phyloP scores from a whole-genome alignment of 2,329 filamentous ascomycete genomes.

The Cryphonectria parasitica region DNA sequence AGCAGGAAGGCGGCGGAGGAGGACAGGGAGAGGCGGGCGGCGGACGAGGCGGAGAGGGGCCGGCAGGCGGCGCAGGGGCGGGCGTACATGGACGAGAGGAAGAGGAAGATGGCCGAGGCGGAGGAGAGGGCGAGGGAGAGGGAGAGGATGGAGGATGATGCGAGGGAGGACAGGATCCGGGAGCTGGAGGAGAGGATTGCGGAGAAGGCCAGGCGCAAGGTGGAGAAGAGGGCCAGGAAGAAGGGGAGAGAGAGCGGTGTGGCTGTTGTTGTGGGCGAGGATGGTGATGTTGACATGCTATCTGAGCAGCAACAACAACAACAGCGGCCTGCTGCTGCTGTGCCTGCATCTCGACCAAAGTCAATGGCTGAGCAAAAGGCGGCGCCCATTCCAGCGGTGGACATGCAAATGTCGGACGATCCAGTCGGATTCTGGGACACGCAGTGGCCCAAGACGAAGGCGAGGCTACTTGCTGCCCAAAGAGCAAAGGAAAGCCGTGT shows the following conservation, averaged over 20 bases:
- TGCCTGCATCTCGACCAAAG: slow-evolving; percentile 6
- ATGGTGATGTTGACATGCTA: slow-evolving; percentile 8
- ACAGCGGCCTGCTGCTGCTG: slow-evolving; percentile 1
- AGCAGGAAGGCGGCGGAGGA: slow-evolving; percentile 60
- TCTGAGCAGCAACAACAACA: background rate
- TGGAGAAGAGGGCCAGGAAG: slow-evolving; percentile 48
- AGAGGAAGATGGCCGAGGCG: slow-evolving; percentile 46
- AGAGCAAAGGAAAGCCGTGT: slow-evolving; percentile 57
- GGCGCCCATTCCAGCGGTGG: slow-evolving; percentile 24
- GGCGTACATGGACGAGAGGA: slow-evolving; percentile 44
- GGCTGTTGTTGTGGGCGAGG: background rate
- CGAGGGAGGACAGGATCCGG: slow-evolving; percentile 44
- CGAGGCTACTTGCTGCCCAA: slow-evolving; percentile 60
- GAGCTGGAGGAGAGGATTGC: slow-evolving; percentile 49
- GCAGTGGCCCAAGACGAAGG: slow-evolving; percentile 48
- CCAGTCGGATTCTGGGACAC: slow-evolving; percentile 27
- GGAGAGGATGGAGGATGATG: slow-evolving; percentile 34
- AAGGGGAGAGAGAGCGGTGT: slow-evolving; percentile 41
- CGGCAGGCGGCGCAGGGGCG: slow-evolving; percentile 41
- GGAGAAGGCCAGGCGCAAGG: slow-evolving; percentile 44
- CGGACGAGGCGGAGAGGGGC: slow-evolving; percentile 38
- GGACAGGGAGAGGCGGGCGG: slow-evolving; percentile 16
- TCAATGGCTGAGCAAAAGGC: slow-evolving; percentile 16
- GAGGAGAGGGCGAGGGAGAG: slow-evolving; percentile 46
- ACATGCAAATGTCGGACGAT: slow-evolving; percentile 27